Percentiles rank a stretch among this genome's conserved stretches.
Evolutionary conservation across 116 monocot species (phyloP).

Genomic region (Phalaenopsis hybrid): DNA sequence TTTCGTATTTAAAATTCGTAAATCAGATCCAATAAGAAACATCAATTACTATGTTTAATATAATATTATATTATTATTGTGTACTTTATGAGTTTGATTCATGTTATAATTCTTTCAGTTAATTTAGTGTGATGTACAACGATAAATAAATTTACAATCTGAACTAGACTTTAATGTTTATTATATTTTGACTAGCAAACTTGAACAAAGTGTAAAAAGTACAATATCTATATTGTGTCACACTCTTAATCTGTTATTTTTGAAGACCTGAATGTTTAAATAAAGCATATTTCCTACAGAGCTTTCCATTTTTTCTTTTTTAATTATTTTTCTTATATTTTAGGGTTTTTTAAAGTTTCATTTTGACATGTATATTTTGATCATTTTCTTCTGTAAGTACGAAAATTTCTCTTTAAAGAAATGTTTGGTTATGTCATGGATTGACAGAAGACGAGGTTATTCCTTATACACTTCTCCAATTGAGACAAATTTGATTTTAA

Average conservation of each 20-base stretch:
- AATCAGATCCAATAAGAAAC: background rate
- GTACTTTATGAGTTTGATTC: background rate
- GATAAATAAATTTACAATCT: slow-evolving; percentile 29
- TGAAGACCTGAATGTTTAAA: slow-evolving; percentile 30
- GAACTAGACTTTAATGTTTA: slow-evolving; percentile 17
- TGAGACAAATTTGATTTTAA: slow-evolving; percentile 19
- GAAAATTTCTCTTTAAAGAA: slow-evolving; percentile 26
- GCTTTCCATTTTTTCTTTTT: slow-evolving; percentile 3
- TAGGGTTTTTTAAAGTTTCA: slow-evolving; percentile 46
- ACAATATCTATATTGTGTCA: slow-evolving; percentile 32
- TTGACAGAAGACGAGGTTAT: slow-evolving; percentile 40
- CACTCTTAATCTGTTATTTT: slow-evolving; percentile 39
- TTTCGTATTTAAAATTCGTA: background rate
- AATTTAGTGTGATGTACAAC: slow-evolving; percentile 28
- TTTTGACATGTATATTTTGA: slow-evolving; percentile 33
- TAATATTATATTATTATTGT: background rate
- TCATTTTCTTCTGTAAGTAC: slow-evolving; percentile 29
- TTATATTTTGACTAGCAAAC: background rate
- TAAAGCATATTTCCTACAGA: background rate
- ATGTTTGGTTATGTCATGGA: slow-evolving; percentile 37
- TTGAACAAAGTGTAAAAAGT: slow-evolving; percentile 11
- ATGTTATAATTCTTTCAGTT: slow-evolving; percentile 26
- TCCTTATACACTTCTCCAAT: slow-evolving; percentile 44
- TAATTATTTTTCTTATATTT: slow-evolving; percentile 7
- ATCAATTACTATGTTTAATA: background rate